Evolutionary conservation across 2,329 filamentous ascomycete species (phyloP), one percentile per base, ranked within the genome.

Genomic region (Simplicillium sp.): DNA sequence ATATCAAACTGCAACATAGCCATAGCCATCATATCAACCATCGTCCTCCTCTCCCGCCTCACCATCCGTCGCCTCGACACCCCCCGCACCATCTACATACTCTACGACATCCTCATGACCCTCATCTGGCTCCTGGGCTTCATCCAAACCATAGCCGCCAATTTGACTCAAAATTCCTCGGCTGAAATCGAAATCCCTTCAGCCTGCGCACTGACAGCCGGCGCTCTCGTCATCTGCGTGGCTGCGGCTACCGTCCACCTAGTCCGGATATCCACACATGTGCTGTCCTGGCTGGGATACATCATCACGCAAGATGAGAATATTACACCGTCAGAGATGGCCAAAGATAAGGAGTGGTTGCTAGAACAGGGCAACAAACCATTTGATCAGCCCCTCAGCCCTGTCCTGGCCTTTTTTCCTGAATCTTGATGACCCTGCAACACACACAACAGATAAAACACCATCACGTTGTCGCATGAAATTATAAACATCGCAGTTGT

Each of bases 321-420:
- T 25, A 6, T 25, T 5, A 25, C 20, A 25, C 6, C 5, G 5
- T 9, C 20, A 25, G 32, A 34, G 7, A 17, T 28, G 16, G 34
- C 36, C 16, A 36, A 31, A 7, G 46, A 46, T 33, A 44, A 29
- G 40, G 33, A 35, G 45, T 50, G 20, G 20, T 25, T 25, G 25
- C 36, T 34, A 6, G 48, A 49, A 14, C 15, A 29, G 13, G 40
- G 47, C 2, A 7, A 20, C 25, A 42, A 38, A 7, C 29, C 28
- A 11, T 17, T 9, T 3, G 25, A 2, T 7, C 29, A 47, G 28
- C 51, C 48, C 3, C 33, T 58, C 2, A 60, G 56, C 36, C 57
- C 57, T 2, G 56, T 60, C 16, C 35, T 60, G 25, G 57, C 57
- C 11, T 60, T 60, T 39, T 58, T 59, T 16, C 54, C 55, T 13